Evolutionary conservation across 2,329 filamentous ascomycete species (phyloP).

Genomic region (Byssochlamys sp.): DNA sequence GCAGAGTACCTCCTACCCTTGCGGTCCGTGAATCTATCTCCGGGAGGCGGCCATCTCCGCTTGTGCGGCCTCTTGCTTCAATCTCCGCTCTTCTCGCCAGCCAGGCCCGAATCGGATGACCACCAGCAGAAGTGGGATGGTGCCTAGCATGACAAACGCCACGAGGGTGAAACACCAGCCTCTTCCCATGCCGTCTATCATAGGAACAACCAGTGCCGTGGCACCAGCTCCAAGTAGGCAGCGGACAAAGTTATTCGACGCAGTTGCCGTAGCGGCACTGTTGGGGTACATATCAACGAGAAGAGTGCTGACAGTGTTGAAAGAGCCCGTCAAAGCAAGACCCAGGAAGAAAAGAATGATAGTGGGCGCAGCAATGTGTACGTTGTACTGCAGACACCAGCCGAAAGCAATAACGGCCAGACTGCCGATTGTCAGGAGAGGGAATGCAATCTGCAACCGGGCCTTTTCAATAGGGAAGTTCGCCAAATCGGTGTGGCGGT

Average conservation of each 20-base stretch:
- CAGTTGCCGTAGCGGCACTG: constrained; percentile 33
- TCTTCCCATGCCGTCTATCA: constrained; percentile 25
- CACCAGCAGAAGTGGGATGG: constrained; percentile 33
- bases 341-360: constrained; percentile 33
- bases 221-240: constrained; percentile 37
- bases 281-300: constrained; percentile 38
- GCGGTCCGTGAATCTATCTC: background rate
- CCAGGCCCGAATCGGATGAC: constrained; percentile 31
- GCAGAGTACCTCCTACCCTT: background rate
- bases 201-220: constrained; percentile 34
- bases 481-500: constrained; percentile 26
- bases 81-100: constrained; percentile 35
- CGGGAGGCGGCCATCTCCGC: background rate
- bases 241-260: constrained; percentile 36
- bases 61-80: constrained; percentile 16
- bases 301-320: constrained; percentile 38
- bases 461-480: constrained; percentile 37
- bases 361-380: constrained; percentile 27
- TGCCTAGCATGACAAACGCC: constrained; percentile 28
- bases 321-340: constrained; percentile 31
- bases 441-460: constrained; percentile 32
- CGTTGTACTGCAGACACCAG: constrained; percentile 29
- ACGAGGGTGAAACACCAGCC: constrained; percentile 33
- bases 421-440: constrained; percentile 23
- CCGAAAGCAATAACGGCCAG: constrained; percentile 30